Evolutionary conservation across 345 rosid genomes (phyloP), one percentile per base, ranked within the genome.

Genomic region (Erysimum cheiranthoides): DNA sequence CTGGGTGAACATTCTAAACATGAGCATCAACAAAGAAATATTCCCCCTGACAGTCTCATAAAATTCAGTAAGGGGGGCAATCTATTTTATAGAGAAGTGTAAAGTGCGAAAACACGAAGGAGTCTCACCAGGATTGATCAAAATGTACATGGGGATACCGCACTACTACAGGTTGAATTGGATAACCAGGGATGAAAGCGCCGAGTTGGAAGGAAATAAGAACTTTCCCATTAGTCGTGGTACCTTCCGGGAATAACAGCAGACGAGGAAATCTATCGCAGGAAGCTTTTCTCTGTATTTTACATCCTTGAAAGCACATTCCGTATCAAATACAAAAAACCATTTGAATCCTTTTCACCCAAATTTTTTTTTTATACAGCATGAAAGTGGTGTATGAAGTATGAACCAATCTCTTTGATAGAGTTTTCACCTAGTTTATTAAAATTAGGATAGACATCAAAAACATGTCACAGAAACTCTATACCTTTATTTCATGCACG

Each of bases 61-160:
- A 43, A 61, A 50, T 68, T 34, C 34, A 62, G 63, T 34, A 60
- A 11, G 25, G 61, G 61, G 53, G 17, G 65, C 10, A 46, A 28
- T 54, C 8, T 36, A 36, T 8, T 9, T 61, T 21, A 3, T 1
- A 30, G 35, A 75, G 43, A 30, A 71, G 49, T 52, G 17, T 8
- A 76, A 61, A 43, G 57, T 35, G 21, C 5, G 27, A 27, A 61
- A 39, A 61, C 17, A 59, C 7, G 25, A 60, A 66, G 25, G 38
- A 78, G 49, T 36, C 90, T 56, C 82, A 95, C 99, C 99, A 95
- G 43, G 97, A 95, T 79, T 95, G 99, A 75, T 95, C 99, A 52
- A 95, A 95, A 82, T 95, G 99, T 47, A 95, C 88, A 85, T 90
- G 93, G 16, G 99, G 99, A 86, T 92, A 95, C 27, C 91, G 97